Conservation (phyloP, 306 rosid genomes). For the Cercis canadensis region DNA sequence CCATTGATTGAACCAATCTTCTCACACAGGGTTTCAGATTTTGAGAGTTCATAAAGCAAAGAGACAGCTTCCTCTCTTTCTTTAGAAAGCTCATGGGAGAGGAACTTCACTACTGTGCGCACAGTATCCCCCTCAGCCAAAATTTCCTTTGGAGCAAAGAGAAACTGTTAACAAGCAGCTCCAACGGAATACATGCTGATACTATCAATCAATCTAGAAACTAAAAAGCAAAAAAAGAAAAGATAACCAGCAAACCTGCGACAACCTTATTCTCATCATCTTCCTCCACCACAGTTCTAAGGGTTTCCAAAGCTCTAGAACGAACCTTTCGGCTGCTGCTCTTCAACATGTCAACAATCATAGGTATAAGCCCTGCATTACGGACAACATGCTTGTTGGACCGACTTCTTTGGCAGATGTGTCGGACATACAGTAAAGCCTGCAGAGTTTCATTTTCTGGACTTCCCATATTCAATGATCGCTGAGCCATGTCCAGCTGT, state of each 20-base stretch:
- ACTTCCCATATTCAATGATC: constrained; percentile 66
- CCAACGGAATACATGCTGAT: constrained; percentile 25
- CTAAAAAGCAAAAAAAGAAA: constrained; percentile 33
- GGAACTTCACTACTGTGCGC: constrained; percentile 86
- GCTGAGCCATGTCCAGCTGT: constrained; percentile 92
- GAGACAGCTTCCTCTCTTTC: constrained; percentile 96
- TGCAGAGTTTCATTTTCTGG: constrained; percentile 75
- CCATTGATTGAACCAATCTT: constrained; percentile 93
- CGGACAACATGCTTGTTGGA: constrained; percentile 71
- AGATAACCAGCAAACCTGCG: constrained; percentile 42
- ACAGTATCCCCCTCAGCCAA: constrained; percentile 92
- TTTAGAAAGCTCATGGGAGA: constrained; percentile 73
- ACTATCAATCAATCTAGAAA: constrained; percentile 12
- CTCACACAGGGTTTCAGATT: constrained; percentile 80
- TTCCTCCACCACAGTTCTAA: constrained; percentile 77
- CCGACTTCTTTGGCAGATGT: constrained; percentile 71
- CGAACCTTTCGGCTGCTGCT: constrained; percentile 82
- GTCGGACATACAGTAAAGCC: constrained; percentile 73
- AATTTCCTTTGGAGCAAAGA: constrained; percentile 67
- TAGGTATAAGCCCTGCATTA: constrained; percentile 80
- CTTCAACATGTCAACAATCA: constrained; percentile 88
- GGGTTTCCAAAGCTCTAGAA: constrained; percentile 84
- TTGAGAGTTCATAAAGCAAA: constrained; percentile 93
- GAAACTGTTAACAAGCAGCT: constrained; percentile 40
- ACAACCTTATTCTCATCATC: constrained; percentile 89